Evolutionary conservation across 208 protist genomes (phyloP), one percentile per base, ranked within the genome.

Genomic region (Wallacemonas sp.): DNA sequence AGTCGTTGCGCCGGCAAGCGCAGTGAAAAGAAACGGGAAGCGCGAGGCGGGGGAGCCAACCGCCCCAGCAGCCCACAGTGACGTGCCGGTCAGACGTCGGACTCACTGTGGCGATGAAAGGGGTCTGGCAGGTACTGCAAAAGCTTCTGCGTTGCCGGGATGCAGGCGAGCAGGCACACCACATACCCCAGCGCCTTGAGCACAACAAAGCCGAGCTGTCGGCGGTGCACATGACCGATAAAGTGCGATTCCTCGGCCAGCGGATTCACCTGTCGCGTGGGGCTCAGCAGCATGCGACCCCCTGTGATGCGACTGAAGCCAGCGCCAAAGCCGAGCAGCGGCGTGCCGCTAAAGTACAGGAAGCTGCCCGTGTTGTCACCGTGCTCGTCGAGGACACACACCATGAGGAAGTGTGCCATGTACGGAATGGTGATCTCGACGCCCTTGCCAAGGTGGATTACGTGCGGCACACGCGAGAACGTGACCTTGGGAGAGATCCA

Each of bases 401-500:
- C 77, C 89, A 94, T 89, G 22, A 86, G 87, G 59, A 94, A 87
- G 73, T 94, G 85, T n/a, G 88, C 64, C 42, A 94, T 31, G 42
- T 86, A 90, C 28, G 89, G 89, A n/a, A 92, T 68, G 55, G 83
- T 91, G 33, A 92, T n/a, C 67, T 94, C 89, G 52, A 92, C 76
- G 4, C 89, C 89, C 23, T 74, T 82, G 67, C 89, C 89, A 4
- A 94, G 77, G 42, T 85, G 77, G 23, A 94, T 92, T 3, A 89
- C 79, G 65, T 94, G 69, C 8, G 89, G 89, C 18, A 94, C 71
- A 54, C 65, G 73, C 1, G 82, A 89, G 70, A 87, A 92, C 16
- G 81, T 81, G 10, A 92, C 79, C 52, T 82, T 84, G 3, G 88
- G 89, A n/a, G 89, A 94, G 32, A 94, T 86, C 89, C 89, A 94